These are phyloP conservation scores for Sugiyamaella floridensis DNA, from an alignment of 805 yeast genomes.

Conservation along the genomic window DNA sequence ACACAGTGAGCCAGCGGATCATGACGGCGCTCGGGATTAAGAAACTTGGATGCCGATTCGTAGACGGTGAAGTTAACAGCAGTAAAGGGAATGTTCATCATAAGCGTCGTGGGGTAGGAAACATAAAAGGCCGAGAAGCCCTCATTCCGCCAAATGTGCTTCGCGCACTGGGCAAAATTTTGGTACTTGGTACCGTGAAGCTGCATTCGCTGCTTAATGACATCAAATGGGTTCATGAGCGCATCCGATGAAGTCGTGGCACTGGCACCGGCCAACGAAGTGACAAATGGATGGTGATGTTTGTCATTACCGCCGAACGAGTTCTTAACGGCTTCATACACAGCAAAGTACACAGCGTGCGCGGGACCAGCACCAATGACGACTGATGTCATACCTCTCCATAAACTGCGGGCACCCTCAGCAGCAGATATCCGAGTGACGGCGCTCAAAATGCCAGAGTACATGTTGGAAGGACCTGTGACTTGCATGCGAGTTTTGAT, in stretches of 20 bases:
- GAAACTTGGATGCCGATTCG: slow-evolving; percentile 68
- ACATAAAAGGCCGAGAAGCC: slow-evolving; percentile 72
- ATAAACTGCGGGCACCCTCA: slow-evolving; percentile 82
- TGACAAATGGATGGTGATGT: slow-evolving; percentile 68
- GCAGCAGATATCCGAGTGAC: slow-evolving; percentile 70
- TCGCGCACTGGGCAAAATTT: slow-evolving; percentile 22
- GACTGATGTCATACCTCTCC: slow-evolving; percentile 92
- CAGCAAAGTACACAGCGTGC: slow-evolving; percentile 93
- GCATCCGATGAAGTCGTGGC: slow-evolving; percentile 95
- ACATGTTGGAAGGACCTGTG: slow-evolving; percentile 25
- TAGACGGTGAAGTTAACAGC: slow-evolving; percentile 90
- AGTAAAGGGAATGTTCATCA: slow-evolving; percentile 90
- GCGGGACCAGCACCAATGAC: slow-evolving; percentile 99
- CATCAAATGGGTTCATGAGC: slow-evolving; percentile 95
- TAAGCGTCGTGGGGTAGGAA: slow-evolving; percentile 88
- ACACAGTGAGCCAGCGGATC: slow-evolving; percentile 90
- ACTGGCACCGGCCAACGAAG: slow-evolving; percentile 81
- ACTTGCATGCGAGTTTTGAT: slow-evolving; percentile 93
- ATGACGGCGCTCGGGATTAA: slow-evolving; percentile 69
- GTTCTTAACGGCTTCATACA: slow-evolving; percentile 76
- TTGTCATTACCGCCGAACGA: slow-evolving; percentile 40
- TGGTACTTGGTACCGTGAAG: slow-evolving; percentile 26
- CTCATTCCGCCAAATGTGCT: slow-evolving; percentile 30
- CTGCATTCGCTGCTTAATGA: slow-evolving; percentile 93
- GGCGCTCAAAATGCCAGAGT: slow-evolving; percentile 50